These are phyloP conservation scores for Colletotrichum godetiae DNA, from an alignment of 2,329 filamentous ascomycete species.

Conservation along the genomic window DNA sequence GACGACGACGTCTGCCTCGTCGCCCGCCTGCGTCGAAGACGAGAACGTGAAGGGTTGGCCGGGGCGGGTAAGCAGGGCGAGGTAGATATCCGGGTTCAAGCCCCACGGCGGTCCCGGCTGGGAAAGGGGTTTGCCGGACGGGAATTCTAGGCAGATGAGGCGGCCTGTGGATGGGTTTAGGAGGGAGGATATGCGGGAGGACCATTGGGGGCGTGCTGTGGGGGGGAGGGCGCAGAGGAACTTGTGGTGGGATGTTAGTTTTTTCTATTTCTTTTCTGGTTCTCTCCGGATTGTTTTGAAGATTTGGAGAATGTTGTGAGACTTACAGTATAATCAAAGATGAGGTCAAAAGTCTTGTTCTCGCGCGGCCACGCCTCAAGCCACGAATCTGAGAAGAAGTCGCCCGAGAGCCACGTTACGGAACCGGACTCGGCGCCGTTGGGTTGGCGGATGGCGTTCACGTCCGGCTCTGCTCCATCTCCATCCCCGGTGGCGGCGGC, in stretches of 20 bases:
- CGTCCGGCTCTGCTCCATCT: conserved; percentile 49
- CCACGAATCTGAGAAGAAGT: conserved; percentile 76
- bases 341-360: conserved; percentile 69
- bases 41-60: conserved; percentile 73
- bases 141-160: conserved; percentile 80
- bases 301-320: no score
- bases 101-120: conserved; percentile 80
- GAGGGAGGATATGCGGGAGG: conserved; percentile 61
- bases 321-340: conserved; percentile 72
- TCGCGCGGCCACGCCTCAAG: conserved; percentile 52
- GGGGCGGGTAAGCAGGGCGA: conserved; percentile 76
- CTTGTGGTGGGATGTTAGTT: conserved; percentile 46
- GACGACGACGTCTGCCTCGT: conserved; percentile 48
- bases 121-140: conserved; percentile 74
- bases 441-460: conserved; percentile 54
- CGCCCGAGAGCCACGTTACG: conserved; percentile 67
- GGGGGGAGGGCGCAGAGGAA: conserved; percentile 73
- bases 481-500: conserved; percentile 48
- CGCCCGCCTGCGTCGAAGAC: conserved; percentile 29
- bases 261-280: no score
- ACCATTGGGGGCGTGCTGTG: conserved; percentile 63
- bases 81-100: conserved; percentile 75
- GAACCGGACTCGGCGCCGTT: conserved; percentile 56
- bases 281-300: no score
- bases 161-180: conserved; percentile 60